Conservation (phyloP, 495 filamentous ascomycete species). For the Neurospora sp. region DNA sequence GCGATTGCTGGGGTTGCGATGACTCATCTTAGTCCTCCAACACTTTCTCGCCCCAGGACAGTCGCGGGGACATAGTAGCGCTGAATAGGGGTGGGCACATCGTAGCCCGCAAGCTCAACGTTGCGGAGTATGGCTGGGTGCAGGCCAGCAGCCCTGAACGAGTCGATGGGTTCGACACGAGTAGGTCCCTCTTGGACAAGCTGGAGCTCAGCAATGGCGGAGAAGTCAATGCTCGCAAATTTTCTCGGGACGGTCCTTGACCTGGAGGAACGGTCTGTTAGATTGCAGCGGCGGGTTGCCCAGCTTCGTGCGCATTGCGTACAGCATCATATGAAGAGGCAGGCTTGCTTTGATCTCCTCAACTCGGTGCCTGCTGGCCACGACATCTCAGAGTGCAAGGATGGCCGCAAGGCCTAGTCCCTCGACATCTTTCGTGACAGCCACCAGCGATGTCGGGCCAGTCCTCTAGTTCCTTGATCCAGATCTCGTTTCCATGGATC, state of each 20-base stretch:
- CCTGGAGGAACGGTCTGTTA: neutral
- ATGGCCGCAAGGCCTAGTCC: conserved; percentile 31
- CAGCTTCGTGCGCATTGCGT: neutral
- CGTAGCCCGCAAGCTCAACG: conserved; percentile 52
- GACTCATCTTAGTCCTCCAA: neutral
- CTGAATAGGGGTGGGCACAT: conserved; percentile 75
- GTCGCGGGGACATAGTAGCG: conserved; percentile 66
- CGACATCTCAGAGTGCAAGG: conserved; percentile 30
- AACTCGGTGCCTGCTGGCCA: conserved; percentile 54
- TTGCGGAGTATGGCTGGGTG: conserved; percentile 79
- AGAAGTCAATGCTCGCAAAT: conserved; percentile 30
- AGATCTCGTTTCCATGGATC: conserved; percentile 22
- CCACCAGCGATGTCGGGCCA: conserved; percentile 47
- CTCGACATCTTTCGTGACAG: conserved; percentile 41
- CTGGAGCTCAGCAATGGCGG: conserved; percentile 44
- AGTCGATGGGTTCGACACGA: conserved; percentile 41
- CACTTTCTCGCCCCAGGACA: neutral
- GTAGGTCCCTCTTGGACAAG: conserved; percentile 49
- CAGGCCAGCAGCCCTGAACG: conserved; percentile 69
- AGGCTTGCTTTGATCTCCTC: conserved; percentile 63
- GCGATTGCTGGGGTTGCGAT: neutral
- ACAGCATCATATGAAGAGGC: conserved; percentile 41
- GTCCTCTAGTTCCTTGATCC: conserved; percentile 35
- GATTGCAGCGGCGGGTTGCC: neutral
- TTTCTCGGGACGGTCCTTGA: neutral